These are phyloP conservation scores for Coemansia nantahalensis DNA, from an alignment of 192 early-diverging fungal genomes.

Conservation along the genomic window DNA sequence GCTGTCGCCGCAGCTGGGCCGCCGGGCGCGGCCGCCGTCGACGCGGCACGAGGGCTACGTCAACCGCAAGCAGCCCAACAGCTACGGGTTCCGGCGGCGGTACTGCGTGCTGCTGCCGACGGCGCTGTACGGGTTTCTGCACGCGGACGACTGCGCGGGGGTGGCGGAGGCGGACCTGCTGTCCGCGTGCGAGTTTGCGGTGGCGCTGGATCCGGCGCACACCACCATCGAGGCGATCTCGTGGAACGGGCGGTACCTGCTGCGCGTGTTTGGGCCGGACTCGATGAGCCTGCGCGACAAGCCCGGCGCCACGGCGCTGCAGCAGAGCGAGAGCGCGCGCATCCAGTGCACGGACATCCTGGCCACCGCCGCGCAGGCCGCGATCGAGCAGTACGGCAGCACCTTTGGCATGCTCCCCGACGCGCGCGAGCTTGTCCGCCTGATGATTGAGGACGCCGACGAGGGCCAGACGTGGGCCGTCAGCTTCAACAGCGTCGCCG, in stretches of 20 bases:
- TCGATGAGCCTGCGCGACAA: conserved; percentile 38
- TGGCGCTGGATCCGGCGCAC: conserved; percentile 33
- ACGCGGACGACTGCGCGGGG: conserved; percentile 37
- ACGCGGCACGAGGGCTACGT: conserved; percentile 49
- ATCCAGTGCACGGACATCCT: conserved; percentile 51
- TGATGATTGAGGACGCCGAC: conserved; percentile 51
- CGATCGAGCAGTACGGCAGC: conserved; percentile 52
- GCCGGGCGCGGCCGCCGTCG: conserved; percentile 23
- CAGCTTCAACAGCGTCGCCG: conserved; percentile 43
- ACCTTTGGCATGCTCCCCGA: conserved; percentile 48
- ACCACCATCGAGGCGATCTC: conserved; percentile 49
- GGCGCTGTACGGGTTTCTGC: conserved; percentile 38
- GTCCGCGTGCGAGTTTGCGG: conserved; percentile 40
- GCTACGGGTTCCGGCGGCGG: conserved; percentile 54
- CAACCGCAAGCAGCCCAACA: conserved; percentile 42
- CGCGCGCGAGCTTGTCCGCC: conserved; percentile 42
- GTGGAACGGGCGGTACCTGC: conserved; percentile 49
- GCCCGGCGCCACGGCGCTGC: conserved; percentile 34
- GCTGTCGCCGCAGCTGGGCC: conserved; percentile 28
- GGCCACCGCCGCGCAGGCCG: conserved; percentile 46
- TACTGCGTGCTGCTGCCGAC: conserved; percentile 41
- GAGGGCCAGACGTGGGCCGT: conserved; percentile 48
- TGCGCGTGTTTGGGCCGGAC: conserved; percentile 46
- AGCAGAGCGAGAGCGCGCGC: conserved; percentile 19
- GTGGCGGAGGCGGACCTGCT: conserved; percentile 14